phyloP scores from a whole-genome alignment of 2,329 filamentous ascomycete genomes.

The Cladosporium sp. region DNA sequence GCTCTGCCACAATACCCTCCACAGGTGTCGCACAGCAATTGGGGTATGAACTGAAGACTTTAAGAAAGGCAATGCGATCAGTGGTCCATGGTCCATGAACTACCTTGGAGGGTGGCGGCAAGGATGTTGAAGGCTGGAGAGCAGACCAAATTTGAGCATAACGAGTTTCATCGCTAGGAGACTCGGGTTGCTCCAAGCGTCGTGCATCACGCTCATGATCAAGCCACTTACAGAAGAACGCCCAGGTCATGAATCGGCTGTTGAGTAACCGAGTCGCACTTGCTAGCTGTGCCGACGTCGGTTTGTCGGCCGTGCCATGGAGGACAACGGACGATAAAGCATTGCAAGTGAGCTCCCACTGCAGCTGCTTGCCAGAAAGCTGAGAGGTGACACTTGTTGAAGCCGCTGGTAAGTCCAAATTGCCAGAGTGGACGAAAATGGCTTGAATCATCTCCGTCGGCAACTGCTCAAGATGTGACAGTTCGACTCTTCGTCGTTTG shows the following conservation, averaged over 20 bases:
- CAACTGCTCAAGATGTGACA: conserved; percentile 28
- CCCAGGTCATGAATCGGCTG: conserved; percentile 31
- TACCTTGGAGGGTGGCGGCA: conserved; percentile 18
- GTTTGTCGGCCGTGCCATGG: conserved; percentile 1
- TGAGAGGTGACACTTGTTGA: conserved; percentile 24
- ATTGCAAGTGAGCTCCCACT: conserved; percentile 22
- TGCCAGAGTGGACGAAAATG: conserved; percentile 29
- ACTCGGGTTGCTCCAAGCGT: not conserved
- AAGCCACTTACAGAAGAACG: conserved; percentile 26
- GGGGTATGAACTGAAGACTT: conserved; percentile 6
- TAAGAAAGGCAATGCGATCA: conserved; percentile 15
- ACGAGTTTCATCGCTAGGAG: not conserved
- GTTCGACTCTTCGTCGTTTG: conserved; percentile 4
- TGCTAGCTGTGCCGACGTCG: conserved; percentile 13
- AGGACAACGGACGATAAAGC: conserved; percentile 19
- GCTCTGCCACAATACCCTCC: conserved; percentile 18
- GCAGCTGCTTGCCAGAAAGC: conserved; percentile 27
- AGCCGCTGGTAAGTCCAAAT: conserved; percentile 26
- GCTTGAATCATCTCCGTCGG: conserved; percentile 31
- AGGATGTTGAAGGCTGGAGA: conserved; percentile 15
- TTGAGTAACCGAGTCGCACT: conserved; percentile 25
- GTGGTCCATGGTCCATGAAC: conserved; percentile 23
- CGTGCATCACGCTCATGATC: conserved; percentile 1
- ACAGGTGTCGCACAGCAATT: conserved; percentile 1
- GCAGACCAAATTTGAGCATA: conserved; percentile 14